Evolutionary conservation across 441 rosid species (phyloP).

Genomic region (Populus tomentosa): DNA sequence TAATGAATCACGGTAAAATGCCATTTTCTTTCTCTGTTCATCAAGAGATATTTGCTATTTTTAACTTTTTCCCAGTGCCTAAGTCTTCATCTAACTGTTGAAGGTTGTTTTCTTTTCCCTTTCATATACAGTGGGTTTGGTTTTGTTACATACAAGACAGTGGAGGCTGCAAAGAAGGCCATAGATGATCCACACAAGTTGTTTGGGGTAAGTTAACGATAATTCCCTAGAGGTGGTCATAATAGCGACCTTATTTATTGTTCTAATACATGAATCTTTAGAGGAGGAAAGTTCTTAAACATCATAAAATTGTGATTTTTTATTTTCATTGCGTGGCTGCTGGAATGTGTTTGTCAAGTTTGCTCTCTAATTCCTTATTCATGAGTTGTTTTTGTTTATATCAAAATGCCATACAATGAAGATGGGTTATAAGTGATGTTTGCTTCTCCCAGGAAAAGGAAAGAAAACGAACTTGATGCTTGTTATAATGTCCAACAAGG

Average conservation of each 20-base stretch:
- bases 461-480: neutral
- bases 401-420: neutral
- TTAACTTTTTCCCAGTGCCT: neutral
- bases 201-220: neutral
- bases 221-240: neutral
- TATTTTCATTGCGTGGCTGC: neutral
- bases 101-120: neutral
- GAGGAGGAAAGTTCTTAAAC: neutral
- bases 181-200: neutral
- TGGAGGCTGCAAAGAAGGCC: neutral
- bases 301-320: neutral
- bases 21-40: neutral
- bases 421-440: neutral
- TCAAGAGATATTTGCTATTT: neutral
- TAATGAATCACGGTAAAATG: conserved; percentile 48
- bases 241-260: neutral
- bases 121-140: neutral
- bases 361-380: neutral
- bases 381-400: neutral
- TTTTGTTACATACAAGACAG: neutral
- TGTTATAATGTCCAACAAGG: neutral
- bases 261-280: neutral
- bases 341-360: neutral
- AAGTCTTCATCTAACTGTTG: neutral
- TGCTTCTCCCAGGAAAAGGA: neutral